Evolutionary conservation across 352 stramenopile genomes (phyloP).

Genomic region (Phytophthora melonis): DNA sequence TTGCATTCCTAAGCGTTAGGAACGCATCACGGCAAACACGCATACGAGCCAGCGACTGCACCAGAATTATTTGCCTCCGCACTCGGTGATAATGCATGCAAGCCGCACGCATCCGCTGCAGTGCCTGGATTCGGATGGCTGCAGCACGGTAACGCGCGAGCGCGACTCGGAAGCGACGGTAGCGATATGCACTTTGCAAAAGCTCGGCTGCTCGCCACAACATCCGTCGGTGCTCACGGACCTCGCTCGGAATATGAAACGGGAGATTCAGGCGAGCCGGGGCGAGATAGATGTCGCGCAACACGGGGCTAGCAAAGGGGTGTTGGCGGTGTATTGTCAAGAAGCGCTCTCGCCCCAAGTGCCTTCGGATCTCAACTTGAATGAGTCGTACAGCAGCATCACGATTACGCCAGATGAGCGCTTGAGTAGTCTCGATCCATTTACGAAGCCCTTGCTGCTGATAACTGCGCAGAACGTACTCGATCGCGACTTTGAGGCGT

Average conservation of each 20-base stretch:
- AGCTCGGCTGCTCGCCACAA: conserved; percentile 66
- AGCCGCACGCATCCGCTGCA: conserved; percentile 61
- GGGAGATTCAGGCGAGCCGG: conserved; percentile 40
- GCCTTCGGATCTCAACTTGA: conserved; percentile 59
- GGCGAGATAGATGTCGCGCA: conserved; percentile 72
- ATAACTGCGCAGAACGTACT: conserved; percentile 73
- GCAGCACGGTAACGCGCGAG: conserved; percentile 63
- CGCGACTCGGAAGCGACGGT: conserved; percentile 61
- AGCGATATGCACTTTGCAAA: conserved; percentile 67
- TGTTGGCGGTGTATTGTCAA: conserved; percentile 52
- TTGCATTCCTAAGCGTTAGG: conserved; percentile 49
- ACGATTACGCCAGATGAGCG: conserved; percentile 68
- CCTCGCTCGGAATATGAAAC: conserved; percentile 57
- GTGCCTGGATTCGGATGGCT: conserved; percentile 67
- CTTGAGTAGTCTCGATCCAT: conserved; percentile 64
- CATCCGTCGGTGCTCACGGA: conserved; percentile 65
- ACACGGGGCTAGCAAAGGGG: conserved; percentile 48
- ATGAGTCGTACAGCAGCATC: conserved; percentile 62
- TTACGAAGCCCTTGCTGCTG: conserved; percentile 65
- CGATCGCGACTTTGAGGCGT: conserved; percentile 69
- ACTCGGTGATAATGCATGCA: conserved; percentile 39
- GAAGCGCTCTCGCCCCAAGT: conserved; percentile 47
- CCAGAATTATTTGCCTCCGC: conserved; percentile 52
- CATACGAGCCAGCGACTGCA: conserved; percentile 70
- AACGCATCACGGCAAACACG: conserved; percentile 54